phyloP scores from a whole-genome alignment of 208 protist genomes.

The Leishmania gerbilli region DNA sequence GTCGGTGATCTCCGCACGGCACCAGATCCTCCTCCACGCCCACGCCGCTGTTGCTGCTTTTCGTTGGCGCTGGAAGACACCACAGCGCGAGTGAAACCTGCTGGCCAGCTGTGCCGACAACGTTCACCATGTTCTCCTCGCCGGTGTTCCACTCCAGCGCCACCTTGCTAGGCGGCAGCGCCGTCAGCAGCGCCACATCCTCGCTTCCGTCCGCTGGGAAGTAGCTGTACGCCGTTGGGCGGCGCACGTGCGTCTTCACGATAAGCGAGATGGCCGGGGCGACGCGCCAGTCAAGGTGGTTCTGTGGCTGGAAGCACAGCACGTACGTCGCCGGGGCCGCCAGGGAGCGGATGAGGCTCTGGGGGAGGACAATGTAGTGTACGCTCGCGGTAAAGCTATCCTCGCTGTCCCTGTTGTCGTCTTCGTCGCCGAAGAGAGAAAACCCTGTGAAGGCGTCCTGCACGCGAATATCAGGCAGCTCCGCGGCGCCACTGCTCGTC shows the following conservation, averaged over 20 bases:
- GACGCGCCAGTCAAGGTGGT: constrained; percentile 45
- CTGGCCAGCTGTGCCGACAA: constrained; percentile 59
- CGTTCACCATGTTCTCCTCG: constrained; percentile 46
- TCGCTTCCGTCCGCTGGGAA: constrained; percentile 65
- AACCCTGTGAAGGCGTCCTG: constrained; percentile 50
- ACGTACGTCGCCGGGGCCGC: constrained; percentile 40
- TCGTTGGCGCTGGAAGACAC: constrained; percentile 31
- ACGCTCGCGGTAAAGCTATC: constrained; percentile 10
- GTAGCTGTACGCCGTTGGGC: constrained; percentile 57
- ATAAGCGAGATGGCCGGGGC: constrained; percentile 42
- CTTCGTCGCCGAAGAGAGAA: constrained; percentile 26
- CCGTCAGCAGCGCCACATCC: constrained; percentile 50
- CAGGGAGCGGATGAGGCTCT: constrained; percentile 47
- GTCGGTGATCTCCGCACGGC: constrained; percentile 55
- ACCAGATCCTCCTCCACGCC: constrained; percentile 26
- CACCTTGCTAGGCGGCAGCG: constrained; percentile 66
- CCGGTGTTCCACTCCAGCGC: constrained; percentile 50
- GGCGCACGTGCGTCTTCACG: constrained; percentile 45
- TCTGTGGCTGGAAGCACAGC: constrained; percentile 71
- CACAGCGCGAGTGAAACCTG: constrained; percentile 57
- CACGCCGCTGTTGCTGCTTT: constrained; percentile 4
- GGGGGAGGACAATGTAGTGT: constrained; percentile 57
- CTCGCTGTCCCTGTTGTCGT: not conserved
- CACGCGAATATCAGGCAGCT: constrained; percentile 37
- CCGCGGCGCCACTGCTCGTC: constrained; percentile 2